Conservation (phyloP, 345 rosid species). For the Dipteronia dyeriana region DNA sequence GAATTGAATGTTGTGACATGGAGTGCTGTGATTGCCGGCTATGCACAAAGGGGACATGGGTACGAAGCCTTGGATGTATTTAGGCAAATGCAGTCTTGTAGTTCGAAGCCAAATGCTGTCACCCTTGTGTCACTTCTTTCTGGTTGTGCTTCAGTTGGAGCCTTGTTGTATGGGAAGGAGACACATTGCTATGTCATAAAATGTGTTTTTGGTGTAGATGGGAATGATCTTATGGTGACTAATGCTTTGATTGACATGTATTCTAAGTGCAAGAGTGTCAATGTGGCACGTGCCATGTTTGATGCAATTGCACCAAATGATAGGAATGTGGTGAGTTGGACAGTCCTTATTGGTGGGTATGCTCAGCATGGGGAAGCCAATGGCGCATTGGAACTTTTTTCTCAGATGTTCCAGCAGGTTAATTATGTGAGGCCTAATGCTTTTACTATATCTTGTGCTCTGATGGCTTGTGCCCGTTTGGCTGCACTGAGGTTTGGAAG, state of each 20-base stretch:
- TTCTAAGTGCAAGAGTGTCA: conserved; percentile 59
- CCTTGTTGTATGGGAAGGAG: conserved; percentile 72
- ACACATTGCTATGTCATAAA: conserved; percentile 70
- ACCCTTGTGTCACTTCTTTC: conserved; percentile 80
- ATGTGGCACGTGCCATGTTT: conserved; percentile 54
- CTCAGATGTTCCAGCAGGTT: conserved; percentile 51
- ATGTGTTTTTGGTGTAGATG: conserved; percentile 39
- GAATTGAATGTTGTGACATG: conserved; percentile 78
- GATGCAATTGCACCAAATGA: conserved; percentile 41
- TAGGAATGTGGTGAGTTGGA: conserved; percentile 85
- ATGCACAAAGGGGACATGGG: conserved; percentile 79
- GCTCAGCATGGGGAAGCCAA: conserved; percentile 86
- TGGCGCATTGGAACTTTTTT: conserved; percentile 61
- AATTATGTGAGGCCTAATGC: conserved; percentile 60
- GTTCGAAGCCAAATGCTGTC: conserved; percentile 60
- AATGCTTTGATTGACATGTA: conserved; percentile 86
- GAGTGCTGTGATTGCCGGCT: conserved; percentile 90
- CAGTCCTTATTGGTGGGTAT: conserved; percentile 80
- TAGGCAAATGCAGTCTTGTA: conserved; percentile 58
- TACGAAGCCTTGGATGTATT: conserved; percentile 66
- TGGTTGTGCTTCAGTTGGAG: conserved; percentile 74
- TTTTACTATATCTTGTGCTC: conserved; percentile 73
- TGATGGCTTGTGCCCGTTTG: conserved; percentile 77
- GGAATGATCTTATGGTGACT: conserved; percentile 46
- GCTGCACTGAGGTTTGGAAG: conserved; percentile 67